Conservation (phyloP, 2,329 filamentous ascomycete species). For the Alternaria triticimaculans region DNA sequence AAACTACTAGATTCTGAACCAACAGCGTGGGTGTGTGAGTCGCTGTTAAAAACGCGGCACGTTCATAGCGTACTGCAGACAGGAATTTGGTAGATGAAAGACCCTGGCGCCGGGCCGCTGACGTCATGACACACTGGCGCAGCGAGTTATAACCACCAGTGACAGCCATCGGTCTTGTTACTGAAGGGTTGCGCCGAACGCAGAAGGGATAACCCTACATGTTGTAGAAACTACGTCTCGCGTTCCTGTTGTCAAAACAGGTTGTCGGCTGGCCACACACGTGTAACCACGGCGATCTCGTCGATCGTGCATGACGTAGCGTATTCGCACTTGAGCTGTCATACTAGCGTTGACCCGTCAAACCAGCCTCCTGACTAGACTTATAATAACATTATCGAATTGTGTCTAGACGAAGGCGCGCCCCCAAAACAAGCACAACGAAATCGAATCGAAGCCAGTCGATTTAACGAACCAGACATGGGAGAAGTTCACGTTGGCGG, state of each 20-base stretch:
- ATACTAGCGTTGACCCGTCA: conserved; percentile 1
- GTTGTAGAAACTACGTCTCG: background rate
- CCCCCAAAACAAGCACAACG: too few relatives aligned
- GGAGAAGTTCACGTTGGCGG: conserved; percentile 11
- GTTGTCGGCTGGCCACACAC: conserved; percentile 9
- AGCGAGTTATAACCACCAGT: background rate
- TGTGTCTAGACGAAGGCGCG: too few relatives aligned
- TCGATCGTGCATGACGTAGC: conserved; percentile 12
- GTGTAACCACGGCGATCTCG: conserved; percentile 1
- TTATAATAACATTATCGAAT: background rate
- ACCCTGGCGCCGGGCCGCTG: conserved; percentile 1
- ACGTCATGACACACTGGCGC: conserved; percentile 6
- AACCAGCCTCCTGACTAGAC: conserved; percentile 1
- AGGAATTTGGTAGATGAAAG: background rate
- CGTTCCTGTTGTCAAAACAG: conserved; percentile 4
- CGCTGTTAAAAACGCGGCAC: background rate
- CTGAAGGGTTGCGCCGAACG: background rate
- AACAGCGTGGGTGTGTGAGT: background rate
- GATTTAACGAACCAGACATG: background rate
- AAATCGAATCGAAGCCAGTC: too few relatives aligned
- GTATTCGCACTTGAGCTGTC: conserved; percentile 1
- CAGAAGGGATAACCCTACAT: conserved; percentile 3
- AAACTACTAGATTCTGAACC: background rate
- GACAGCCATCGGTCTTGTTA: background rate
- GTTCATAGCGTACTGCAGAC: background rate